Evolutionary conservation across 2,329 filamentous ascomycete species (phyloP).

Genomic region (Pseudocercospora crystallina): DNA sequence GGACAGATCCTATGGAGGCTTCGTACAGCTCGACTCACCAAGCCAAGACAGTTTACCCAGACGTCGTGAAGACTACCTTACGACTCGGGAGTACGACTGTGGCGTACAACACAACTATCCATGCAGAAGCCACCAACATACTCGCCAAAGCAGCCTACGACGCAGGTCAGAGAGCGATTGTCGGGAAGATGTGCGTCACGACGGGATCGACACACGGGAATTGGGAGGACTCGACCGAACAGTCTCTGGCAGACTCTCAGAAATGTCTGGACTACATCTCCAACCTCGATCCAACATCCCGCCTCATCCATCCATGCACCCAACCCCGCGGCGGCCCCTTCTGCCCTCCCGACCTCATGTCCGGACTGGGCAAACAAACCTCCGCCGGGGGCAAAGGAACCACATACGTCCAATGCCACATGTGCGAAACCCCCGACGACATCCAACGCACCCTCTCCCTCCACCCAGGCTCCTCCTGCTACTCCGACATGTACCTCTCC

Average conservation of each 20-base stretch:
- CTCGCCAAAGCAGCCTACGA: constrained; percentile 56
- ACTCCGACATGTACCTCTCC: constrained; percentile 60
- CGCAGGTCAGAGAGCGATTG: constrained; percentile 59
- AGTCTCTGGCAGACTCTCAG: constrained; percentile 21
- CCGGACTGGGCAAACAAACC: constrained; percentile 58
- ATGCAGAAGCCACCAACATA: constrained; percentile 57
- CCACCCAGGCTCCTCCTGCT: constrained; percentile 57
- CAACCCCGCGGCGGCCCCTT: constrained; percentile 59
- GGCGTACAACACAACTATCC: constrained; percentile 59
- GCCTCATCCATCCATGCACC: constrained; percentile 33
- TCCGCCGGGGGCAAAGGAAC: too few relatives aligned
- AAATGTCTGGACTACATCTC: constrained; percentile 32
- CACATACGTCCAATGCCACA: constrained; percentile 67
- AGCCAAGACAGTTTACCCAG: constrained; percentile 44
- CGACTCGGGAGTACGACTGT: constrained; percentile 63
- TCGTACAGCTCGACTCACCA: constrained; percentile 53
- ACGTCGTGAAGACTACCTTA: constrained; percentile 58
- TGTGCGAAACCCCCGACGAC: constrained; percentile 65
- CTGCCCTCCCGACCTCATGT: constrained; percentile 56
- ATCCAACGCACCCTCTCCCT: constrained; percentile 55
- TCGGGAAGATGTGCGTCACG: constrained; percentile 65
- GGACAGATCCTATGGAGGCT: constrained; percentile 22
- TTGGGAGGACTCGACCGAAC: constrained; percentile 27
- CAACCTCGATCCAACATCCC: constrained; percentile 17
- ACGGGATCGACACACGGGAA: constrained; percentile 44